These are phyloP conservation scores for Picocystis sp. DNA, from an alignment of 163 green algal species.

Conservation along the genomic window DNA sequence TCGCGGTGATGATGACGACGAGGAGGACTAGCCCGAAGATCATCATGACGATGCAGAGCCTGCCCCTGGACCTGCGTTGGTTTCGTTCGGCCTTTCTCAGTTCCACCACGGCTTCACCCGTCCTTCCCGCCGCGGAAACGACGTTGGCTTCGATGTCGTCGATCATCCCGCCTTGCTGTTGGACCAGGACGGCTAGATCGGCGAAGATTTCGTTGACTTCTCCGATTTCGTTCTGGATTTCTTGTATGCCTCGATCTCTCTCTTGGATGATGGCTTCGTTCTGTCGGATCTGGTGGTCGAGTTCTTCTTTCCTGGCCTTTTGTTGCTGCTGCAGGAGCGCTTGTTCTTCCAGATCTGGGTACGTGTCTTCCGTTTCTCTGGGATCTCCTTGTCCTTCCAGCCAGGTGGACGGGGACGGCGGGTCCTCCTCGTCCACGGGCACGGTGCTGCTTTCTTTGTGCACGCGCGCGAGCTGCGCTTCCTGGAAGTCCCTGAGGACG, in stretches of 20 bases:
- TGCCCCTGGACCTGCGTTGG: constrained; percentile 26
- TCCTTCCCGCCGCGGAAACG: constrained; percentile 33
- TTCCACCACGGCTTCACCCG: constrained; percentile 38
- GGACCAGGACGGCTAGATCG: constrained; percentile 84
- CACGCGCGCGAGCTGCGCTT: neutral
- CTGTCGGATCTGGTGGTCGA: constrained; percentile 57
- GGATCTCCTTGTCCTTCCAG: constrained; percentile 1
- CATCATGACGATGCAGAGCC: neutral
- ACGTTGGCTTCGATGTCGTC: constrained; percentile 69
- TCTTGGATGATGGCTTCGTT: constrained; percentile 87
- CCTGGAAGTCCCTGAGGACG: too few species aligned
- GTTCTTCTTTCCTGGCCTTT: constrained; percentile 14
- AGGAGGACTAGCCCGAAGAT: neutral
- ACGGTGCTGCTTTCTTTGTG: neutral
- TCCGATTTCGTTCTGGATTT: constrained; percentile 77
- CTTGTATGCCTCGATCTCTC: constrained; percentile 66
- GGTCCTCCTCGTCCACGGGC: neutral
- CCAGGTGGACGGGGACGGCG: neutral
- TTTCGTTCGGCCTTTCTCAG: constrained; percentile 39
- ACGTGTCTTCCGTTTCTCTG: constrained; percentile 12
- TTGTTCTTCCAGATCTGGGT: constrained; percentile 1
- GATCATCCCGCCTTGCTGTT: constrained; percentile 67
- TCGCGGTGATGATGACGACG: neutral
- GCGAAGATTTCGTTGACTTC: constrained; percentile 95
- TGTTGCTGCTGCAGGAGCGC: constrained; percentile 14